These are phyloP conservation scores for Suillus placidus DNA, from an alignment of 768 basidiomycete genomes.

Conservation along the genomic window DNA sequence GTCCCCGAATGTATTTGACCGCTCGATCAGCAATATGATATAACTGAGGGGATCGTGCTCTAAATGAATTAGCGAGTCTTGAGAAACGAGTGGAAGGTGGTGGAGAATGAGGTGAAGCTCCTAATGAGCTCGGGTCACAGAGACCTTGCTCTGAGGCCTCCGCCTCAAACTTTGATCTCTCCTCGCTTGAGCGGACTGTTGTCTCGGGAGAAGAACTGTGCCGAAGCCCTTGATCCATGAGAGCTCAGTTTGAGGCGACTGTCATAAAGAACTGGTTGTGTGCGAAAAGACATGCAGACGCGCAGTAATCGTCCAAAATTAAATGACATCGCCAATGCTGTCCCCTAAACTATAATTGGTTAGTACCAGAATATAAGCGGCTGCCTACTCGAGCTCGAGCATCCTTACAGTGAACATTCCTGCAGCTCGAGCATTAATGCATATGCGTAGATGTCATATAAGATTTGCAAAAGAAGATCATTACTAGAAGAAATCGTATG, in stretches of 20 bases:
- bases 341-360: background rate
- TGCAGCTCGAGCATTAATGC: background rate
- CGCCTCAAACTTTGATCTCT: constrained; percentile 1
- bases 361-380: background rate
- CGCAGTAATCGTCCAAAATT: constrained; percentile 3
- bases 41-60: constrained; percentile 19
- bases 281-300: background rate
- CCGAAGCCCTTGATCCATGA: constrained; percentile 3
- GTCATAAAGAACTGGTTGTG: constrained; percentile 1
- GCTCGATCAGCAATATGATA: constrained; percentile 14
- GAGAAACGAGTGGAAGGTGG: constrained; percentile 4
- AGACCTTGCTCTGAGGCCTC: background rate
- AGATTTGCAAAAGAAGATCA: background rate
- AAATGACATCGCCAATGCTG: background rate
- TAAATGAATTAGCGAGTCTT: constrained; percentile 11
- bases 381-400: too few relatives aligned
- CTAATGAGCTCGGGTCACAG: background rate
- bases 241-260: background rate
- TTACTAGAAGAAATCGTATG: background rate
- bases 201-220: constrained; percentile 19
- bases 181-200: constrained; percentile 14
- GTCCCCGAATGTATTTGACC: constrained; percentile 55
- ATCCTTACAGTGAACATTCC: background rate
- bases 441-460: background rate
- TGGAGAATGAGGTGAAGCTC: background rate